Evolutionary conservation across 164 flowering plant genomes (phyloP).

Genomic region (Nelumbo lutea): DNA sequence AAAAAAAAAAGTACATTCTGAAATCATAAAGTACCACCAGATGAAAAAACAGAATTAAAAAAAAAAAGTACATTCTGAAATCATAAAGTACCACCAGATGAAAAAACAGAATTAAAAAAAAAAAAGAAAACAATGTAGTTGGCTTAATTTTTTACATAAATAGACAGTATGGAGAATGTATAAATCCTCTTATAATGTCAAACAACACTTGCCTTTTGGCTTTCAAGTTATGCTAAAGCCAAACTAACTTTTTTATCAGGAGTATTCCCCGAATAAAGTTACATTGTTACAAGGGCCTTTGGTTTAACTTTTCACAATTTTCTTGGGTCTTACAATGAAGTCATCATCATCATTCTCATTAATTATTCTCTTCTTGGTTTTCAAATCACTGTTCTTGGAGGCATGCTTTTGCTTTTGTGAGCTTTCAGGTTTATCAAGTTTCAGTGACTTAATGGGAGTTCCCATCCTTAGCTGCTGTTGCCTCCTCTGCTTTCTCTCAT

Average conservation of each 20-base stretch:
- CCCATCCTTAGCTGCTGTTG: conserved; percentile 73
- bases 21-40: too few species aligned
- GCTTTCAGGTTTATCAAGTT: conserved; percentile 54
- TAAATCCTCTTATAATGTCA: not conserved
- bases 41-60: too few species aligned
- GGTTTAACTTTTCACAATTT: conserved; percentile 31
- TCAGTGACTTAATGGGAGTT: conserved; percentile 64
- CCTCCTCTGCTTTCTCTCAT: conserved; percentile 75
- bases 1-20: too few species aligned
- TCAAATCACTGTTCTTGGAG: conserved; percentile 56
- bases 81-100: too few species aligned
- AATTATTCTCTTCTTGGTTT: conserved; percentile 53
- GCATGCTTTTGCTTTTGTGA: conserved; percentile 45
- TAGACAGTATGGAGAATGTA: conserved; percentile 1
- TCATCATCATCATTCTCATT: conserved; percentile 59
- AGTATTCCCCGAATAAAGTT: not conserved
- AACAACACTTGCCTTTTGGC: conserved; percentile 1
- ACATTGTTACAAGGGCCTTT: conserved; percentile 1
- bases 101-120: too few species aligned
- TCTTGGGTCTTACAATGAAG: conserved; percentile 58
- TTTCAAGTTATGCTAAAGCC: not conserved
- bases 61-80: too few species aligned
- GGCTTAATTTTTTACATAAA: too few species aligned
- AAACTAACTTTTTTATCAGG: not conserved
- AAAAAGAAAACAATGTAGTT: too few species aligned